Percentiles rank a stretch among this genome's conserved stretches.
These are phyloP conservation scores for Gryganskiella cystojenkinii DNA, from an alignment of 192 early-diverging fungal species.

Conservation along the genomic window DNA sequence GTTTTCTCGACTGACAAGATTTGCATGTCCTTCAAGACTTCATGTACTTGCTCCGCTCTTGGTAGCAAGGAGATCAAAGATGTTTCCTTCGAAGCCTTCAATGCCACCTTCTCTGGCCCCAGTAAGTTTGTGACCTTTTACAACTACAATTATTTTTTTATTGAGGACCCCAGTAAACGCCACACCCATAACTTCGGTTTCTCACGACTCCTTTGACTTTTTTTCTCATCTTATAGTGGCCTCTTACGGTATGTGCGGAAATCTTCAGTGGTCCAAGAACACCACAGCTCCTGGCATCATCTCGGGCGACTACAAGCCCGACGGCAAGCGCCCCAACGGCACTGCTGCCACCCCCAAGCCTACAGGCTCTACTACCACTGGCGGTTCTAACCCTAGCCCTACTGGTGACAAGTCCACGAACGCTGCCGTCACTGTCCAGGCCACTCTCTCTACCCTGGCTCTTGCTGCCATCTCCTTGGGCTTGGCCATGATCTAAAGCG, in stretches of 20 bases:
- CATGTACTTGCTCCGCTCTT: constrained; percentile 19
- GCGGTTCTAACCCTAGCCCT: background rate
- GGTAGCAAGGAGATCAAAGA: constrained; percentile 13
- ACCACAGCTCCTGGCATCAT: constrained; percentile 20
- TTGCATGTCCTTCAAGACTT: constrained; percentile 27
- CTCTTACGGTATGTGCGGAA: constrained; percentile 19
- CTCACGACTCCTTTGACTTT: background rate
- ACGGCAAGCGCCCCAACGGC: constrained; percentile 15
- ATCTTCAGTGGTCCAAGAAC: constrained; percentile 23
- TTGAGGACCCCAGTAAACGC: background rate
- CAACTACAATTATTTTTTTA: background rate
- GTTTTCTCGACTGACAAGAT: constrained; percentile 23
- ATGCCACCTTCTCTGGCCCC: constrained; percentile 15
- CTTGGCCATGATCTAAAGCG: constrained; percentile 26
- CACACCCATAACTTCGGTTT: background rate
- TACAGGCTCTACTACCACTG: background rate
- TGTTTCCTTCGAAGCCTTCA: constrained; percentile 28
- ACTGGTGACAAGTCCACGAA: background rate
- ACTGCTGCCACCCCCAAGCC: background rate
- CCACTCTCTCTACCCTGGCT: constrained; percentile 15
- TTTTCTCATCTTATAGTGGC: background rate
- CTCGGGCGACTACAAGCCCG: constrained; percentile 33
- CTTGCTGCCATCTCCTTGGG: constrained; percentile 35
- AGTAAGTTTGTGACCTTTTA: background rate
- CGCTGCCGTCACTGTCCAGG: constrained; percentile 24